Base-by-base conservation (phyloP, 2,329 filamentous ascomycete genomes). In the Knufia fluminis region DNA sequence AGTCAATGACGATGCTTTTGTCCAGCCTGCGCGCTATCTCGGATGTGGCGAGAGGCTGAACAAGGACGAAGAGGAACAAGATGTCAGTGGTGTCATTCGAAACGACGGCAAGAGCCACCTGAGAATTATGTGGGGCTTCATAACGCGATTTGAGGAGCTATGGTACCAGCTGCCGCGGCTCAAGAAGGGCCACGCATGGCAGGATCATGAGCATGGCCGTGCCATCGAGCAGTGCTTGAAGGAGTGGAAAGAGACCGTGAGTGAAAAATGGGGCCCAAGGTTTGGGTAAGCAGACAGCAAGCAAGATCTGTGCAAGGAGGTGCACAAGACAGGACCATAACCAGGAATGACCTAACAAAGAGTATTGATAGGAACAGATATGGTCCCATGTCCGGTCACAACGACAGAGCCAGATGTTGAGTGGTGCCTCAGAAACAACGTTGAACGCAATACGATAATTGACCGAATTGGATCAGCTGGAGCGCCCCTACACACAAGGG, bases 81-180 rank as follows among this genome's bases (percentile, higher is more conserved):
- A 46, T 3, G 9, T 35, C n/a, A 17, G 14, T 20, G 16, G 16
- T 14, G 33, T 28, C 54, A 28, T 46, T 2, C 19, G 12, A 2
- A 4, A 53, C 48, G 52, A 62, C 49, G 51, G 54, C 12, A 80
- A 80, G 61, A 88, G 85, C 62, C 90, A 97, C 67, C 68, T 97
- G 26, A 74, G 86, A 56, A 76, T 84, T 61, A 66, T 98, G 54
- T 95, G 94, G 65, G 86, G 88, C 6, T 70, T 97, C 44, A 64
- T 94, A 44, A 76, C 84, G 16, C 75, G 76, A 56, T 84, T 82
- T 1, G 68, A 80, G 2, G 70, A 73, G 54, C 77, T 77, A 58
- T 68, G 48, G 66, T 67, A 46, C 60, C 62, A 48, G 61, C 45
- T 57, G 42, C 57, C 56, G 8, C 41, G 55, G 40, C 28, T 59